phyloP scores from a whole-genome alignment of 2,329 filamentous ascomycete genomes.

The Neurospora crassa region DNA sequence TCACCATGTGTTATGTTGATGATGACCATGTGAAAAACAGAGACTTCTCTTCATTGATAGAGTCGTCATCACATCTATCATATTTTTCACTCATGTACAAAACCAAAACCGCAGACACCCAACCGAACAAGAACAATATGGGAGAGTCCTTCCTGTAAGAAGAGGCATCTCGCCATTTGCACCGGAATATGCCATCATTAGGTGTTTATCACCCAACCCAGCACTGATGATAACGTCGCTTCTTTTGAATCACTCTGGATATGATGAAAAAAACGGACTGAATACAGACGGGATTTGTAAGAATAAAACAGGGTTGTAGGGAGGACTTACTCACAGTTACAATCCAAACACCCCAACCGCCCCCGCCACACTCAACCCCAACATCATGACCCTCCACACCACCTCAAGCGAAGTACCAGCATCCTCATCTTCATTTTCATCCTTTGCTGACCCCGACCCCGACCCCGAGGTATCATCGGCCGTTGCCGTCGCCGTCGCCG shows the following conservation, averaged over 20 bases:
- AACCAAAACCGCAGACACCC: background rate
- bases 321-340: background rate
- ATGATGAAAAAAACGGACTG: background rate
- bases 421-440: slow-evolving; percentile 6
- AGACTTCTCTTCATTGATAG: background rate
- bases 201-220: background rate
- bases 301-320: too few species aligned
- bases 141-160: background rate
- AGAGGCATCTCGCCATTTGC: background rate
- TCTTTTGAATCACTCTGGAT: background rate
- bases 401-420: slow-evolving; percentile 9
- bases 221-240: background rate
- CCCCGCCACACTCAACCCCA: slow-evolving; percentile 3
- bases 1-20: background rate
- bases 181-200: background rate
- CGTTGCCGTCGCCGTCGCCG: background rate
- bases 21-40: background rate
- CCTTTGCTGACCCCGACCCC: background rate
- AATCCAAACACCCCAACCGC: slow-evolving; percentile 1
- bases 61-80: background rate
- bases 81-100: background rate
- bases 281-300: background rate
- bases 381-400: slow-evolving; percentile 1
- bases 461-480: background rate
- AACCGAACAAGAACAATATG: background rate